Evolutionary conservation across 192 early-diverging fungal species (phyloP).

Genomic region (Coemansia sp.): DNA sequence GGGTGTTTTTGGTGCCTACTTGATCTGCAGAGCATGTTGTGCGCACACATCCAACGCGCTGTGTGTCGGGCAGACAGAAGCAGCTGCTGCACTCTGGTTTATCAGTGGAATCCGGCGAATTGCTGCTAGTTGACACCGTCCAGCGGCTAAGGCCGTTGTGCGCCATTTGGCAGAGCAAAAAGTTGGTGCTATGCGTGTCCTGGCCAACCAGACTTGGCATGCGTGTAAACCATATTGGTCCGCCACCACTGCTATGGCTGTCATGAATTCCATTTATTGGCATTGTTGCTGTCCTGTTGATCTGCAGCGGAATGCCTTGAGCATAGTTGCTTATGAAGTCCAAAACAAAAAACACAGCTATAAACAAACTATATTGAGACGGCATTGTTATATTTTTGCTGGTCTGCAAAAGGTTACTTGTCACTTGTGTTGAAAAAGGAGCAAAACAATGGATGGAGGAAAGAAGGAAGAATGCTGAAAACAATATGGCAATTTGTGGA

Average conservation of each 20-base stretch:
- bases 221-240: slow-evolving; percentile 36
- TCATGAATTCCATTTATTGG: background rate
- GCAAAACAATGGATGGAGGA: background rate
- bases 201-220: slow-evolving; percentile 11
- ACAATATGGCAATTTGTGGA: background rate
- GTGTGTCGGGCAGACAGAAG: slow-evolving; percentile 45
- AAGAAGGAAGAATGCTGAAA: background rate
- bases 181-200: slow-evolving; percentile 23
- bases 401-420: background rate
- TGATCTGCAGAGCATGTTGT: background rate
- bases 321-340: background rate
- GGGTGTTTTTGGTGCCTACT: slow-evolving; percentile 1
- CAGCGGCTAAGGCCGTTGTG: slow-evolving; percentile 36
- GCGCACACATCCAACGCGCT: slow-evolving; percentile 26
- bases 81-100: slow-evolving; percentile 22
- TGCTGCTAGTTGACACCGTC: slow-evolving; percentile 1
- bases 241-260: background rate
- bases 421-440: background rate
- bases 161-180: slow-evolving; percentile 39
- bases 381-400: background rate
- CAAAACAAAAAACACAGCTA: background rate
- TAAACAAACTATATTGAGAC: background rate
- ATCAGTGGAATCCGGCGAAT: background rate
- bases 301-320: background rate
- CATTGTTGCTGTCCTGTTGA: background rate